Base-by-base conservation (phyloP, 305 asterid genomes). In the Ajuga reptans region DNA sequence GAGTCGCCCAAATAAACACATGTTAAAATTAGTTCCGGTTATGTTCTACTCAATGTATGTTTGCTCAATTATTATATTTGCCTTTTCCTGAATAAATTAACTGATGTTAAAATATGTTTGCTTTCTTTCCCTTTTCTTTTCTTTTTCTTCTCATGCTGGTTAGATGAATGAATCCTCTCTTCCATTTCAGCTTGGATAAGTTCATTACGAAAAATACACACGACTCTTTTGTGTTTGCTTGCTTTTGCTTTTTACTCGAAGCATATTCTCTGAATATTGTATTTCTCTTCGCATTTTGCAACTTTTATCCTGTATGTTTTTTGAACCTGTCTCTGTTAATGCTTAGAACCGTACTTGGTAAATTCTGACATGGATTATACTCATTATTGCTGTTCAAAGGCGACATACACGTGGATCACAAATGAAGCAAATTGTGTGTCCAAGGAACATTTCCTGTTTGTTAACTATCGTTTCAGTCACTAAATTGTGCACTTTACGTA, bases 11-110 rank as follows among this genome's bases (percentile, higher is more conserved):
- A 0, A 31, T 31, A 58, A 21, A 53, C 11, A 15, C 53, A 49
- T 55, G 60, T 70, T 45, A 72, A 3, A 42, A 66, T 71, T 52
- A 37, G 61, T 55, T 45, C 52, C 54, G 67, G 47, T 34, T 59
- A 36, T 36, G 36, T 24, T 37, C 27, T 37, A 31, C 8, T 21
- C 49, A n/a, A 0, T 57, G 11, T 36, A 10, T 9, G 60, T 18
- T 55, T 7, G 52, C 5, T 24, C 43, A 12, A 33, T 15, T 45
- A 42, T 53, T 27, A 12, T 51, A 41, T 16, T 66, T 58, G 57
- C 50, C 41, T 57, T 74, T 9, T 29, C 29, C 4, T 17, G 33
- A 34, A 55, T 72, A 54, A 34, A 43, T 9, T 37, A 34, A 47
- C 34, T 54, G 49, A 14, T 14, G 66, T 50, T 49, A 9, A 29